A percentile compares a stretch with the other conserved stretches of the same genome.
Evolutionary conservation across 768 basidiomycete species (phyloP).

Genomic region (Calocera viscosa): DNA sequence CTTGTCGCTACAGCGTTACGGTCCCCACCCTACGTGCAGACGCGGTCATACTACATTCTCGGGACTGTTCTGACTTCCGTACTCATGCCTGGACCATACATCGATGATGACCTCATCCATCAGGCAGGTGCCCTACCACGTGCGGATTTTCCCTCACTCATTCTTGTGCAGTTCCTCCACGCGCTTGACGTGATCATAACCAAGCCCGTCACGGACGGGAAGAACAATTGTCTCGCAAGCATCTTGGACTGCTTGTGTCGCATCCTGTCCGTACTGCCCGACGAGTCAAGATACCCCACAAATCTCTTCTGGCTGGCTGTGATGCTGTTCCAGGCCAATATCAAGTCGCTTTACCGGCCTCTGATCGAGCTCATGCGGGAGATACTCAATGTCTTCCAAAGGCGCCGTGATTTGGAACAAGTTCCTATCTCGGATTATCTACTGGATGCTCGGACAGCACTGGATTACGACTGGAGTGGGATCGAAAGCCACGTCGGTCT

Average conservation of each 20-base stretch:
- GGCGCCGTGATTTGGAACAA: constrained; percentile 43
- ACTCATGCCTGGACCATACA: constrained; percentile 27
- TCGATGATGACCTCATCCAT: constrained; percentile 86
- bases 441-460: constrained; percentile 46
- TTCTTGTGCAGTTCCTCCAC: constrained; percentile 17
- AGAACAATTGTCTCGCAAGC: constrained; percentile 61
- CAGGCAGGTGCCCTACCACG: constrained; percentile 68
- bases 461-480: constrained; percentile 58
- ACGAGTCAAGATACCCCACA: constrained; percentile 57
- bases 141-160: constrained; percentile 58
- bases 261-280: constrained; percentile 56
- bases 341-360: constrained; percentile 50
- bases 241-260: constrained; percentile 80
- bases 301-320: constrained; percentile 83
- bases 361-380: constrained; percentile 51
- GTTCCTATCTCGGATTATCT: constrained; percentile 31
- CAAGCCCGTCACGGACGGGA: constrained; percentile 36
- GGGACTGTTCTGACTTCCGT: constrained; percentile 65
- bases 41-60: constrained; percentile 72
- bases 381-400: constrained; percentile 51
- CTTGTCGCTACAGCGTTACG: constrained; percentile 84
- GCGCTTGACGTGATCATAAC: constrained; percentile 3
- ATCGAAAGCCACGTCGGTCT: constrained; percentile 61
- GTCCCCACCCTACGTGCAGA: constrained; percentile 74
- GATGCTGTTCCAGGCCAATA: constrained; percentile 70